Conservation (phyloP, 2,329 filamentous ascomycete genomes). For the Arthrobotrys conoides region DNA sequence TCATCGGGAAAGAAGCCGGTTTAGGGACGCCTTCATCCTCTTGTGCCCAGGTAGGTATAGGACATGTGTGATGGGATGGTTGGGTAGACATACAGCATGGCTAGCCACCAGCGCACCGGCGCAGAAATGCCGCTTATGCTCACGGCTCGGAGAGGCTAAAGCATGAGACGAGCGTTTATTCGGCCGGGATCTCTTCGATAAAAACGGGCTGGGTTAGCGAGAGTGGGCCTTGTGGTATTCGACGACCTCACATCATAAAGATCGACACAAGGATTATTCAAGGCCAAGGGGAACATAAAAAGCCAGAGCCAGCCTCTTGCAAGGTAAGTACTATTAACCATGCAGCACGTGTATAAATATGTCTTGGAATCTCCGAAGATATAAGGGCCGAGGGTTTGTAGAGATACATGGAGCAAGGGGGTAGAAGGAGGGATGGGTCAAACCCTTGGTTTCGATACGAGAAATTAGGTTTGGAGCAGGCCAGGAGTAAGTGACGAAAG, state of each 20-base stretch:
- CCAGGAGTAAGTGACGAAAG: conserved; percentile 1
- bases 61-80: conserved; percentile 37
- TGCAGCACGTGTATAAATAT: conserved; percentile 7
- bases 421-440: background rate
- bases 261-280: conserved; percentile 9
- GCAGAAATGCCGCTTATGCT: conserved; percentile 22
- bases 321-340: conserved; percentile 3
- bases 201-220: conserved; percentile 22
- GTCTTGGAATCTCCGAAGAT: conserved; percentile 47
- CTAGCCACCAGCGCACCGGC: conserved; percentile 9
- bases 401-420: conserved; percentile 11
- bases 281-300: background rate
- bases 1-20: conserved; percentile 33
- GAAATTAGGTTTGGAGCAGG: conserved; percentile 1
- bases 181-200: background rate
- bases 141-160: conserved; percentile 14
- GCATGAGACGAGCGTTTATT: conserved; percentile 22
- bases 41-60: conserved; percentile 10
- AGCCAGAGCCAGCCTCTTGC: background rate
- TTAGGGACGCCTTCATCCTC: conserved; percentile 10
- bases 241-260: conserved; percentile 4
- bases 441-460: conserved; percentile 2
- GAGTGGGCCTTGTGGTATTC: conserved; percentile 11
- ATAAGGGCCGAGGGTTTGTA: conserved; percentile 21
- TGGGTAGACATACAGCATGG: conserved; percentile 10